These are phyloP conservation scores for Mercurialis annua DNA, from an alignment of 345 rosid species.

Conservation along the genomic window DNA sequence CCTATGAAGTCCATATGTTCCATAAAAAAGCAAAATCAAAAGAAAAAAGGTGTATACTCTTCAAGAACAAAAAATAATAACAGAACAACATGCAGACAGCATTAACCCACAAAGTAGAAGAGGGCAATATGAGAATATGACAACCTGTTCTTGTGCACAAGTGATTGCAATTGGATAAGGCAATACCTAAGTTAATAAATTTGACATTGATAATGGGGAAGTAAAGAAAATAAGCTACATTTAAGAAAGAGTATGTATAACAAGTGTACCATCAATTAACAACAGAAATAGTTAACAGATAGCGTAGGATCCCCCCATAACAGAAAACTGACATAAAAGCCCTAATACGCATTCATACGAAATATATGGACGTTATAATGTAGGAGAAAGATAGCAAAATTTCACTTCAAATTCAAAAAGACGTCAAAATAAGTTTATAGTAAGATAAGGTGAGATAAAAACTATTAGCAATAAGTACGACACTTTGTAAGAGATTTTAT, in stretches of 20 bases:
- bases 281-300: neutral
- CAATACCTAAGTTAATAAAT: neutral
- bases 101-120: neutral
- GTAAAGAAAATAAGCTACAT: too few relatives aligned
- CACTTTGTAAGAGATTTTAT: neutral
- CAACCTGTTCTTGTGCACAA: neutral
- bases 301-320: too few relatives aligned
- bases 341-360: neutral
- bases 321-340: neutral
- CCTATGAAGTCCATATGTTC: neutral
- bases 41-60: neutral
- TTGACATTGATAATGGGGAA: neutral
- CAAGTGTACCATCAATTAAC: neutral
- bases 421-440: neutral
- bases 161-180: neutral
- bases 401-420: too few relatives aligned
- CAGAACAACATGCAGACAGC: neutral
- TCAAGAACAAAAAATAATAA: neutral
- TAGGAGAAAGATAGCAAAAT: neutral
- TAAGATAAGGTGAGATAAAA: neutral
- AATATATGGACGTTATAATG: neutral
- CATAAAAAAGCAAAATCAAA: neutral
- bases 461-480: neutral
- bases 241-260: too few relatives aligned
- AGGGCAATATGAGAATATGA: neutral